Percentiles rank a stretch among this genome's conserved stretches.
phyloP scores from a whole-genome alignment of 139 green algal genomes.

The Volvox reticuliferus region DNA sequence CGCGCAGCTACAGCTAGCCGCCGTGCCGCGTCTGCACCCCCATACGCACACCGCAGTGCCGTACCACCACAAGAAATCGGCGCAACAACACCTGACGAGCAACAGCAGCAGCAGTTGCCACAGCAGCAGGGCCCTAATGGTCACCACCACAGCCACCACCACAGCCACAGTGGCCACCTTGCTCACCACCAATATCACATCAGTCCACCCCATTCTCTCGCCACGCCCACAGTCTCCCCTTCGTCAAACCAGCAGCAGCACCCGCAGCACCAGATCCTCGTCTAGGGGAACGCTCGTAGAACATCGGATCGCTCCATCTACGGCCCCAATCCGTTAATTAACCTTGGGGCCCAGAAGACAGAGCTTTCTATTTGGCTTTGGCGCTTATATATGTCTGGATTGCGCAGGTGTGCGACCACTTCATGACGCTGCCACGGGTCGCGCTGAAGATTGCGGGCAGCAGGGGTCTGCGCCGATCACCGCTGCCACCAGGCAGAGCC shows the following conservation, averaged over 20 bases:
- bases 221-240: background rate
- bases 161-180: background rate
- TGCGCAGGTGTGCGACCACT: no score
- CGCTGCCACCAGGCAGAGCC: no score
- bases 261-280: background rate
- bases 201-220: background rate
- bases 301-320: background rate
- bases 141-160: background rate
- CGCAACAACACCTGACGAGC: background rate
- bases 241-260: background rate
- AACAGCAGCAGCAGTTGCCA: background rate
- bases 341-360: no score
- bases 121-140: background rate
- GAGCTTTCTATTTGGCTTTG: no score
- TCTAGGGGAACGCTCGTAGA: background rate
- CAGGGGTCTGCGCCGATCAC: no score
- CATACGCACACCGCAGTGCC: background rate
- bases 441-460: no score
- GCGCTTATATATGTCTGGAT: no score
- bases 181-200: background rate
- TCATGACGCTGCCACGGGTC: no score
- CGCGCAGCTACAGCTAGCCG: constrained; percentile 13
- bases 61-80: background rate
- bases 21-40: constrained; percentile 6
- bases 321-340: no score